A percentile compares a stretch with the other conserved stretches of the same genome.
Evolutionary conservation across 495 filamentous ascomycete species (phyloP).

Genomic region (Hypoxylon cercidicola): DNA sequence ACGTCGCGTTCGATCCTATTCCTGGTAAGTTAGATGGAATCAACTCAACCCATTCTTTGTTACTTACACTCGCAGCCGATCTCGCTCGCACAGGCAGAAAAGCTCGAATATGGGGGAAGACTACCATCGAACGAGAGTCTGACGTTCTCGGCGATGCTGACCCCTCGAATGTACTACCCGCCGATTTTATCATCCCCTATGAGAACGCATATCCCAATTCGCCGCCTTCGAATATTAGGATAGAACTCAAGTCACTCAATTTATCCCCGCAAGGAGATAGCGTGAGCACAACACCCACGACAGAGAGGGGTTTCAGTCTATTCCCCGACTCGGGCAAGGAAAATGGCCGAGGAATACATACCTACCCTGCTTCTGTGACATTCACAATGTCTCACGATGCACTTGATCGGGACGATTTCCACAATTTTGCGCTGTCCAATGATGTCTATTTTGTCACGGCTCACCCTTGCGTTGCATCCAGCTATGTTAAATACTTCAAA

Average conservation of each 20-base stretch:
- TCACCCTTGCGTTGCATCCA: constrained; percentile 70
- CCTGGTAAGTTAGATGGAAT: constrained; percentile 50
- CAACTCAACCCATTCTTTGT: not conserved
- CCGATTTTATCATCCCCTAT: constrained; percentile 67
- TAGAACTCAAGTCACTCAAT: constrained; percentile 58
- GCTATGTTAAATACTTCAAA: constrained; percentile 59
- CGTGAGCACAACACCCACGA: constrained; percentile 47
- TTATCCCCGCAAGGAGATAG: constrained; percentile 50
- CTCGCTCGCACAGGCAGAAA: constrained; percentile 53
- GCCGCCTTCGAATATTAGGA: constrained; percentile 48
- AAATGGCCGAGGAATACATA: constrained; percentile 50
- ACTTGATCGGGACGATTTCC: constrained; percentile 48
- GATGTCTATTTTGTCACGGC: constrained; percentile 74
- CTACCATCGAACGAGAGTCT: constrained; percentile 60
- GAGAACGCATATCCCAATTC: constrained; percentile 60
- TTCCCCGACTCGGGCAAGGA: constrained; percentile 47
- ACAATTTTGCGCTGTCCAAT: constrained; percentile 63
- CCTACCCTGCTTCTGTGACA: constrained; percentile 61
- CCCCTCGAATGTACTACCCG: constrained; percentile 58
- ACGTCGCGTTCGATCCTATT: constrained; percentile 63
- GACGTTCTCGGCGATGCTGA: constrained; percentile 63
- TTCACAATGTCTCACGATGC: constrained; percentile 61
- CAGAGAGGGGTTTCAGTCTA: constrained; percentile 47
- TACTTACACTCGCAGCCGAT: constrained; percentile 49
- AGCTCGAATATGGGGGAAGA: constrained; percentile 60